Base-by-base conservation (phyloP, 768 basidiomycete species). In the Amylocystis lapponica region DNA sequence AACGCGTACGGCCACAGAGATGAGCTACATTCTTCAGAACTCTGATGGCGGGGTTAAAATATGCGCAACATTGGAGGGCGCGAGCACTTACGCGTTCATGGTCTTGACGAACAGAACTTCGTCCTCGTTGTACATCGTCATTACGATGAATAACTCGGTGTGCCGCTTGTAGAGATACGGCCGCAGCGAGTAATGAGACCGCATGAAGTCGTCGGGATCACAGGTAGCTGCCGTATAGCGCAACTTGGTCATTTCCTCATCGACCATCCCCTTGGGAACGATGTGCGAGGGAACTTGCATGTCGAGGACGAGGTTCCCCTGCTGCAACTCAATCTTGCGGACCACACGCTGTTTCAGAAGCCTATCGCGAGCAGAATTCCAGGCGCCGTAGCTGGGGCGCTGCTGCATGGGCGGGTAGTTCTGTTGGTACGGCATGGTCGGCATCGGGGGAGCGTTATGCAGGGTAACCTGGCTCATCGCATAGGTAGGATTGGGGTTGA, bases 121-220 rank as follows among this genome's bases (percentile, higher is more conserved):
- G 57, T 89, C 88, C 67, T 96, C 92, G 60, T 94, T 94, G 62
- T 89, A 89, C 90, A 95, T 94, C 33, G 92, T 95, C 81, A 95
- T 88, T 31, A 94, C 91, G 53, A 96, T 89, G 66, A 95, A 93
- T 12, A 96, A 73, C 64, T 95, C 93, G 8, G 92, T 95, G 41
- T 82, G 74, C 41, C 92, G 83, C 43, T 79, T 79, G 54, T 78
- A 76, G 1, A 92, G 72, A 62, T 82, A 92, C 4, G 80, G 90
- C 19, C 90, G 72, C 19, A 93, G 74, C 5, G 86, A 79, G 61
- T 88, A 90, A 48, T 81, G 79, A 35, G 72, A 78, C 22, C 74
- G 62, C 78, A 86, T 81, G 64, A 92, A 93, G 36, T 90, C 81
- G 57, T 93, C 88, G 5, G 89, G 90, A 62, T 92, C 90, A 56